These are phyloP conservation scores for Cadophora luteo-olivacea DNA, from an alignment of 2,329 filamentous ascomycete species.

Conservation along the genomic window DNA sequence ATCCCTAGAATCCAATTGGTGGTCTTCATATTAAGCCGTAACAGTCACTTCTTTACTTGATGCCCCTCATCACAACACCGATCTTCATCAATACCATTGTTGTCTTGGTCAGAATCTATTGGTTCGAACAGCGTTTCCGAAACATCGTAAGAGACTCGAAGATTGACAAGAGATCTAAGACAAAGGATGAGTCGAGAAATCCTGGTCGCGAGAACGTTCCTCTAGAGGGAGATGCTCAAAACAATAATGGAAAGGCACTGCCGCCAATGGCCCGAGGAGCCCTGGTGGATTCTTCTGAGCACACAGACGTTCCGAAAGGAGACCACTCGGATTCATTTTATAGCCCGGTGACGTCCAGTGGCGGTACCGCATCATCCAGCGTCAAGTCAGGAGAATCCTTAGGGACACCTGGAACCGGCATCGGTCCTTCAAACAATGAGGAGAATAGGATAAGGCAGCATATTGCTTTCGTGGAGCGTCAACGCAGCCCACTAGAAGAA, in stretches of 20 bases:
- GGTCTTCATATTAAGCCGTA: constrained; percentile 58
- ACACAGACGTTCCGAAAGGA: not conserved
- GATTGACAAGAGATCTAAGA: constrained; percentile 66
- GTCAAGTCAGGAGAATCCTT: constrained; percentile 57
- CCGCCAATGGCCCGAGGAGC: not conserved
- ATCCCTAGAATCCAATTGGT: not conserved
- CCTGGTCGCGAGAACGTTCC: constrained; percentile 49
- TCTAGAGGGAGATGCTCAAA: constrained; percentile 56
- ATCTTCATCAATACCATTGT: constrained; percentile 86
- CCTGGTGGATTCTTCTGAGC: not conserved
- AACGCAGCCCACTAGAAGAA: constrained; percentile 75
- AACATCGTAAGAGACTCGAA: constrained; percentile 78
- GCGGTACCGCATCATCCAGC: constrained; percentile 67
- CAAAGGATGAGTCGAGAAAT: constrained; percentile 62
- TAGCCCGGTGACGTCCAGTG: constrained; percentile 84
- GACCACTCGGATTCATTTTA: not conserved
- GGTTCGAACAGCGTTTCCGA: constrained; percentile 97
- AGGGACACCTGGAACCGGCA: constrained; percentile 48
- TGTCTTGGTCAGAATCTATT: constrained; percentile 91
- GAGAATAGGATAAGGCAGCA: constrained; percentile 70
- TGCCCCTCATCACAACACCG: constrained; percentile 78
- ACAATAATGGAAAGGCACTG: not conserved
- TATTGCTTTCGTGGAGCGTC: constrained; percentile 86
- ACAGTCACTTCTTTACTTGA: constrained; percentile 74
- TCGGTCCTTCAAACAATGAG: constrained; percentile 21